These are phyloP conservation scores for Fraxinus cuspidata DNA, from an alignment of 257 asterid species.

Conservation along the genomic window DNA sequence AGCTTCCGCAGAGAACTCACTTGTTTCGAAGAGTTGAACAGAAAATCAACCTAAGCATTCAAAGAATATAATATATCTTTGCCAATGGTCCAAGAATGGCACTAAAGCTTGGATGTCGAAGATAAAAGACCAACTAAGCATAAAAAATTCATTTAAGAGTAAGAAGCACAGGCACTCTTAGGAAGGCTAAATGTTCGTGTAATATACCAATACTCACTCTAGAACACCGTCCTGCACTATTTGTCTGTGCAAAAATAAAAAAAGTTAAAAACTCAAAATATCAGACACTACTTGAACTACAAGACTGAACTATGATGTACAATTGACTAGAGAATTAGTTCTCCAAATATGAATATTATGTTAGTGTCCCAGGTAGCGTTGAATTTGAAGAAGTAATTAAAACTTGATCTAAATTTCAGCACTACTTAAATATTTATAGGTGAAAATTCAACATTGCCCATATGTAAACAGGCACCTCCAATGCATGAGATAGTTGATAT, in stretches of 20 bases:
- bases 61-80: slow-evolving; percentile 8
- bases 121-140: slow-evolving; percentile 8
- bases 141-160: not conserved
- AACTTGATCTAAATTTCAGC: not conserved
- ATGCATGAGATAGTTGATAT: not conserved
- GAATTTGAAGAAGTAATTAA: not conserved
- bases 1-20: slow-evolving; percentile 77
- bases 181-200: not conserved
- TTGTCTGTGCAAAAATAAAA: not conserved
- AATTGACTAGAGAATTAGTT: not conserved
- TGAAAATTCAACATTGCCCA: not conserved
- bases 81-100: slow-evolving; percentile 6
- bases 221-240: not conserved
- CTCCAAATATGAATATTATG: not conserved
- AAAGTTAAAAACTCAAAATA: not conserved
- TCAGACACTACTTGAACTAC: not conserved
- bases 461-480: not conserved
- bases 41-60: slow-evolving; percentile 74
- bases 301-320: not conserved
- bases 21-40: slow-evolving; percentile 88
- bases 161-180: not conserved
- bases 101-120: not conserved
- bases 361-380: not conserved
- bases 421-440: not conserved
- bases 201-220: not conserved